Evolutionary conservation across 257 asterid genomes (phyloP).

Genomic region (Agastache rugosa): DNA sequence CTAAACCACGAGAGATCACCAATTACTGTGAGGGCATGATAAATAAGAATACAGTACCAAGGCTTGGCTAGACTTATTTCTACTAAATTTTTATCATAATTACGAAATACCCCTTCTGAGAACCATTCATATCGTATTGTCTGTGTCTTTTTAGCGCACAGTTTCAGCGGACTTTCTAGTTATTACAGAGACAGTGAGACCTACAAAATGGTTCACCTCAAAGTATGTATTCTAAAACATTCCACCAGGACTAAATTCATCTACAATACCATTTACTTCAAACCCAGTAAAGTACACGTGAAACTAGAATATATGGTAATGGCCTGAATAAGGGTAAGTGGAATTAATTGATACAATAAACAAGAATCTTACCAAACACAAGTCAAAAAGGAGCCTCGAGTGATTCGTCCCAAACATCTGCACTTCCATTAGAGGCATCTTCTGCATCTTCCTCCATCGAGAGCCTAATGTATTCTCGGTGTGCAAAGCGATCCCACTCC

Average conservation of each 20-base stretch:
- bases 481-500: conserved; percentile 99
- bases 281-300: not conserved
- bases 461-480: conserved; percentile 97
- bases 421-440: conserved; percentile 99
- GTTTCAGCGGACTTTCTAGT: not conserved
- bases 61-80: not conserved
- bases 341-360: conserved; percentile 13
- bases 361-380: conserved; percentile 54
- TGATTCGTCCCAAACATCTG: conserved; percentile 99
- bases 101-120: not conserved
- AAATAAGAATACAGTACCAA: not conserved
- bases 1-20: conserved; percentile 7
- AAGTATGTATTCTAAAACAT: not conserved
- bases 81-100: no score
- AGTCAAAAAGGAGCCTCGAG: conserved; percentile 98
- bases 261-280: not conserved
- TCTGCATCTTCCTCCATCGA: conserved; percentile 99
- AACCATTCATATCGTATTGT: not conserved
- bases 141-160: not conserved
- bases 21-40: no score
- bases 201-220: not conserved
- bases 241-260: not conserved
- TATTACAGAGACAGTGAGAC: not conserved
- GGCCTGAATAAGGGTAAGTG: not conserved
- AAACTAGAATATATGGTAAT: conserved; percentile 5